phyloP scores from a whole-genome alignment of 306 rosid species.

The Arachis hypogaea region DNA sequence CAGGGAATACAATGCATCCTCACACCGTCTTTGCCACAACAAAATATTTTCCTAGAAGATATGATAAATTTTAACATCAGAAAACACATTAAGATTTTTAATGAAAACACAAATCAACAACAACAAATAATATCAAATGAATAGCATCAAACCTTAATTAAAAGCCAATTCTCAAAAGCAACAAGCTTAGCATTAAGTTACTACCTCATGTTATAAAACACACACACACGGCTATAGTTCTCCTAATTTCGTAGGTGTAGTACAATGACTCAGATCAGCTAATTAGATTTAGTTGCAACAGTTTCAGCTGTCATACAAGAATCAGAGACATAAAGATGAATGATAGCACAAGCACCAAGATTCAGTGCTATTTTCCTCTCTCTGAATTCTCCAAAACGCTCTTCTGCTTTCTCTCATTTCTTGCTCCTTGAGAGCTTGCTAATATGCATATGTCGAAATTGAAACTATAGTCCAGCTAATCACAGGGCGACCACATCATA shows the following conservation, averaged over 20 bases:
- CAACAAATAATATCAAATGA: conserved; percentile 12
- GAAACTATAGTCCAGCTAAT: conserved; percentile 19
- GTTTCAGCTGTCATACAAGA: neutral
- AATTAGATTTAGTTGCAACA: neutral
- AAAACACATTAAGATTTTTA: neutral
- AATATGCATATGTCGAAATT: conserved; percentile 4
- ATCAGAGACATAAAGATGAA: neutral
- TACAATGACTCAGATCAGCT: neutral
- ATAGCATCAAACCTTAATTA: conserved; percentile 7
- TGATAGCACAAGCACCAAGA: neutral
- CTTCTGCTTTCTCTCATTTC: conserved; percentile 8
- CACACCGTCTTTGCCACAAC: conserved; percentile 96
- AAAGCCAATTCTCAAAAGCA: conserved; percentile 20
- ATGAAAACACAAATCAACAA: neutral
- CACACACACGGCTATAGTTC: neutral
- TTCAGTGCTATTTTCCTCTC: neutral
- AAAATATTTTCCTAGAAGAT: conserved; percentile 76
- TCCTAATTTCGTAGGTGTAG: neutral
- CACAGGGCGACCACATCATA: neutral
- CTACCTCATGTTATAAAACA: neutral
- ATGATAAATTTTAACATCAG: conserved; percentile 29
- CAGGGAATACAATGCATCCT: conserved; percentile 83
- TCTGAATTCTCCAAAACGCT: neutral
- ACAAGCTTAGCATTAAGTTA: neutral
- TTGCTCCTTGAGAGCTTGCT: neutral